phyloP scores from a whole-genome alignment of 495 filamentous ascomycete species.

The Xylaria telfairii region DNA sequence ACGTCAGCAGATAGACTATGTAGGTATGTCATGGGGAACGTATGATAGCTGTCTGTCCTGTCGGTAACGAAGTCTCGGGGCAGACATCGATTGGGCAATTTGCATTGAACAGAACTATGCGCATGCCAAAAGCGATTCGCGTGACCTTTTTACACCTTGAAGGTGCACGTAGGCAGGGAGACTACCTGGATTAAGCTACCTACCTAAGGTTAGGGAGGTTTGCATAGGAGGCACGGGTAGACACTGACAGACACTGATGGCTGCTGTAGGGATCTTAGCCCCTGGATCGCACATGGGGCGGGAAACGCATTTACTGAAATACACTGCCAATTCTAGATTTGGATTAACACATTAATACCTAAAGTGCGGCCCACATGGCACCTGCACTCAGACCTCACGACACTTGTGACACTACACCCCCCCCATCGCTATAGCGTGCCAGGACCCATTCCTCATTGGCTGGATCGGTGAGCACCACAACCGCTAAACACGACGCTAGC shows the following conservation, averaged over 20 bases:
- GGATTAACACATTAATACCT: slow-evolving; percentile 1
- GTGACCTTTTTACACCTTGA: neutral
- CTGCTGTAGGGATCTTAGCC: neutral
- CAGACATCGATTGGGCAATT: neutral
- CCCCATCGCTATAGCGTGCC: neutral
- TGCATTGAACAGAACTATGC: neutral
- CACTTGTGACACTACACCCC: no score
- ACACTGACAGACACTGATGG: neutral
- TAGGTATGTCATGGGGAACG: slow-evolving; percentile 23
- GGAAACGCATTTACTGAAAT: neutral
- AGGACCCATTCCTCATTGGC: slow-evolving; percentile 8
- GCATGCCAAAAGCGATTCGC: neutral
- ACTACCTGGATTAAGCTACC: no score
- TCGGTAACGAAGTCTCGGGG: neutral
- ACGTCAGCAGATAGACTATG: slow-evolving; percentile 22
- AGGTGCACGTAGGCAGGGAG: neutral
- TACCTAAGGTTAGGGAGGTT: neutral
- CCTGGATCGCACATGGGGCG: slow-evolving; percentile 19
- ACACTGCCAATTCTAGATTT: neutral
- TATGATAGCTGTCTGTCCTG: slow-evolving; percentile 2
- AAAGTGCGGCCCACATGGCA: neutral
- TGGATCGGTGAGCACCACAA: neutral
- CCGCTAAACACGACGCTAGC: neutral
- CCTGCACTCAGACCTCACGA: neutral
- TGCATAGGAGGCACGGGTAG: neutral